Base-by-base conservation (phyloP, 2,329 filamentous ascomycete genomes). In the Parasarocladium wereldwijsianum region DNA sequence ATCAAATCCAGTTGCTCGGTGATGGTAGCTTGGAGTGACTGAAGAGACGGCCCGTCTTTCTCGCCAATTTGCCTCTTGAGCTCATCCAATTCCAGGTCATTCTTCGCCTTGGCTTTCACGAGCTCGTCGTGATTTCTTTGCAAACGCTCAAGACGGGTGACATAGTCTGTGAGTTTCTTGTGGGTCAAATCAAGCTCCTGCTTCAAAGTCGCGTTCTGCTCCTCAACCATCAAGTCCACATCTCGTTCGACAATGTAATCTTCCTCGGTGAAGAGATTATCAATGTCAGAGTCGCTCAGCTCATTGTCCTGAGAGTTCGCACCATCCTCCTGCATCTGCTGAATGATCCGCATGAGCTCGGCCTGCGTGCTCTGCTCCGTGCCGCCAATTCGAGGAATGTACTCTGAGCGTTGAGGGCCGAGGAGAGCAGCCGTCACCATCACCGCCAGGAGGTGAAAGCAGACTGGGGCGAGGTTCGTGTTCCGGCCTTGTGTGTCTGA, bases 1-100 rank as follows among this genome's bases (percentile, higher is more conserved):
- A 86, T 85, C 29, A 83, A 59, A 34, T 76, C 65, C 47, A 82
- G 75, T 42, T 79, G 73, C 41, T 83, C 71, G 23, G 67, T 66
- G 15, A 76, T 56, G 39, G 66, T 65, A 24, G 57, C 54, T 40
- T 75, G 60, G 40, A 78, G 54, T 35, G 62, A 51, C 51, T 58
- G 57, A 37, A 71, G 62, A 29, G 63, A 54, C 32, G 64, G 58
- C 14, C 55, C 63, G 49, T 58, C 52, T 45, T 70, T 55, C 55
- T 69, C 53, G 50, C 59, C 40, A 47, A 60, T 54, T 54, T 68
- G 50, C 41, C 62, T 57, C 39, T 58, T 47, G 30, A 66, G 45
- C 32, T 65, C 50, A 44, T 62, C 62, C 7, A 66, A 58, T 45
- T 70, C 64, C 18, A 60, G 54, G 32, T 69, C 61, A 24, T 70